These are phyloP conservation scores for Aspergillus bridgeri DNA, from an alignment of 495 filamentous ascomycete genomes.

Conservation along the genomic window DNA sequence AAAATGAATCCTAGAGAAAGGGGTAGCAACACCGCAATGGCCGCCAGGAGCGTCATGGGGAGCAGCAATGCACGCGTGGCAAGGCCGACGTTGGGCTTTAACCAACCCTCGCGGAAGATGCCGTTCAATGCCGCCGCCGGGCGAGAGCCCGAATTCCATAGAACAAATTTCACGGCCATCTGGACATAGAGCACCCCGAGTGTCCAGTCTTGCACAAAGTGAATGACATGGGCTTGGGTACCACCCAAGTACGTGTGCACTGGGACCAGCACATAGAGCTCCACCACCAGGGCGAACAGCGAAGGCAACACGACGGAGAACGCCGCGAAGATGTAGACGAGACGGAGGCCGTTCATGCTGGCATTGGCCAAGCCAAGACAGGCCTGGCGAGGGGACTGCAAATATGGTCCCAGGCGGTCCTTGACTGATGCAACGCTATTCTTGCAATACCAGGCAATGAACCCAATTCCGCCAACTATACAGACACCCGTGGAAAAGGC, in stretches of 20 bases:
- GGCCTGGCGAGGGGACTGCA: slow-evolving; percentile 35
- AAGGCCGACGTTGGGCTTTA: slow-evolving; percentile 72
- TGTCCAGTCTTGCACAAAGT: slow-evolving; percentile 91
- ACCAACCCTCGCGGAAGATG: slow-evolving; percentile 74
- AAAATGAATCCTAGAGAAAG: slow-evolving; percentile 44
- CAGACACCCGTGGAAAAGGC: slow-evolving; percentile 89
- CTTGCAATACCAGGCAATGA: slow-evolving; percentile 53
- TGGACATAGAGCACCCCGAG: slow-evolving; percentile 90
- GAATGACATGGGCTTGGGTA: slow-evolving; percentile 65
- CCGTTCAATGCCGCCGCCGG: slow-evolving; percentile 69
- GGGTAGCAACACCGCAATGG: slow-evolving; percentile 58
- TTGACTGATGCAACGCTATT: slow-evolving; percentile 38
- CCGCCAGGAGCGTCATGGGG: slow-evolving; percentile 59
- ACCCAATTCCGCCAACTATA: slow-evolving; percentile 62
- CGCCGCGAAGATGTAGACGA: slow-evolving; percentile 69
- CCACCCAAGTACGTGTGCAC: slow-evolving; percentile 72
- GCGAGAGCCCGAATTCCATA: slow-evolving; percentile 60
- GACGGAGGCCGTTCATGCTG: slow-evolving; percentile 23
- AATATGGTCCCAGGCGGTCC: slow-evolving; percentile 27
- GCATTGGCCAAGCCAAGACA: slow-evolving; percentile 12
- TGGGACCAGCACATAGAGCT: slow-evolving; percentile 87
- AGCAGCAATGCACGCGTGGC: slow-evolving; percentile 81
- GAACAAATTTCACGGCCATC: slow-evolving; percentile 68
- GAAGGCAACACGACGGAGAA: slow-evolving; percentile 76
- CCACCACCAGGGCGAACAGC: slow-evolving; percentile 75